Evolutionary conservation across 1,139 yeast genomes (phyloP).

Genomic region (Candida sp.): DNA sequence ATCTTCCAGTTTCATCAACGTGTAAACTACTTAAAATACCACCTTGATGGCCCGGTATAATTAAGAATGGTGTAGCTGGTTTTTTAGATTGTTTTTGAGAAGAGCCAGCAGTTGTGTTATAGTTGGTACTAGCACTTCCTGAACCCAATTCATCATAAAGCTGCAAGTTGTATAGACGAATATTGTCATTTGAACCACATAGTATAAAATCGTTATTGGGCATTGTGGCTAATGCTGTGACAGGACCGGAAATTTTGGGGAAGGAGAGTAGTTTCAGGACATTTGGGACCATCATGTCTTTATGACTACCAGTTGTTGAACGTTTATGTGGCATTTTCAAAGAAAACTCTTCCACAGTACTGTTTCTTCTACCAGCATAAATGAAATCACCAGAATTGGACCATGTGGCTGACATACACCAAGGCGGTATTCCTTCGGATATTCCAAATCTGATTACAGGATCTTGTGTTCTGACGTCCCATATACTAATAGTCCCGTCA

Average conservation of each 20-base stretch:
- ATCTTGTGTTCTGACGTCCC: constrained; percentile 66
- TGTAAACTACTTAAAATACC: constrained; percentile 55
- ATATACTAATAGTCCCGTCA: constrained; percentile 77
- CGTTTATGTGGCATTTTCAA: constrained; percentile 53
- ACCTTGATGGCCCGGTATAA: constrained; percentile 62
- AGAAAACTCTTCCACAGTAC: constrained; percentile 83
- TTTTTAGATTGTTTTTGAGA: constrained; percentile 22
- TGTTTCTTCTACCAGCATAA: constrained; percentile 86
- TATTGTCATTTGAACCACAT: constrained; percentile 89
- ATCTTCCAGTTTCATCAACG: constrained; percentile 85
- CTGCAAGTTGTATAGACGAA: constrained; percentile 76
- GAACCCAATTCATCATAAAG: constrained; percentile 38
- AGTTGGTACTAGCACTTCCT: constrained; percentile 9
- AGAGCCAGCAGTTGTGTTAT: constrained; percentile 10
- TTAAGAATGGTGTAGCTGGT: constrained; percentile 55
- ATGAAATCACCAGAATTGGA: constrained; percentile 76
- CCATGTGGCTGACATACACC: constrained; percentile 97
- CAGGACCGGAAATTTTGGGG: constrained; percentile 91
- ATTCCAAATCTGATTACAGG: constrained; percentile 55
- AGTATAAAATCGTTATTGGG: constrained; percentile 78
- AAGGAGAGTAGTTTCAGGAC: constrained; percentile 63
- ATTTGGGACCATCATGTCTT: constrained; percentile 32
- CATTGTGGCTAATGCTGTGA: constrained; percentile 74
- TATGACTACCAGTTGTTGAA: constrained; percentile 13
- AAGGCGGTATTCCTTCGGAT: constrained; percentile 77